Percentiles rank a stretch among this genome's conserved stretches.
These are phyloP conservation scores for Ogataea ramenticola DNA, from an alignment of 805 yeast species.

Conservation along the genomic window DNA sequence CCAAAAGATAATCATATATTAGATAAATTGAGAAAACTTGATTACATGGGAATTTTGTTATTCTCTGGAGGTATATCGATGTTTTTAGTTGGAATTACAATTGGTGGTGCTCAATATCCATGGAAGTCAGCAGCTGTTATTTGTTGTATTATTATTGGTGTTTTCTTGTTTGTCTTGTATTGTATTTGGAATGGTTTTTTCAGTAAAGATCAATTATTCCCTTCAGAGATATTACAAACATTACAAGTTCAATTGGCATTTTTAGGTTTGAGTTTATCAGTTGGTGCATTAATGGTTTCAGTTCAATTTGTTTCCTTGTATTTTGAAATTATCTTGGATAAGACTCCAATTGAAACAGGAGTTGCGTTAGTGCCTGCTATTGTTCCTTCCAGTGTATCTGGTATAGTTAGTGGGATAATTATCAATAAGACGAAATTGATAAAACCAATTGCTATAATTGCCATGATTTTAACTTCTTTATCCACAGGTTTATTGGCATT, in stretches of 20 bases:
- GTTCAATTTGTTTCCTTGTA: conserved; percentile 33
- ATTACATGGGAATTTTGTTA: conserved; percentile 41
- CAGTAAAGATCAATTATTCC: conserved; percentile 40
- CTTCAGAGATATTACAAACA: conserved; percentile 27
- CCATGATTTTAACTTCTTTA: conserved; percentile 29
- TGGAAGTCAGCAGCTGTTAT: conserved; percentile 53
- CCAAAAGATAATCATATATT: conserved; percentile 29
- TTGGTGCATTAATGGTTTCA: conserved; percentile 32
- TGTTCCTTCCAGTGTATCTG: conserved; percentile 31
- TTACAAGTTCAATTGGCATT: conserved; percentile 32
- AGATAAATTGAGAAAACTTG: conserved; percentile 35
- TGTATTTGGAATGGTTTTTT: conserved; percentile 32
- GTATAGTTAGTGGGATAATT: conserved; percentile 30
- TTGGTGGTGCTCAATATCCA: conserved; percentile 45
- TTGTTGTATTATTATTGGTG: conserved; percentile 39
- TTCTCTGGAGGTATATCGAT: conserved; percentile 37
- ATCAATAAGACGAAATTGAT: conserved; percentile 32
- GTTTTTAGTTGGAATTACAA: conserved; percentile 43
- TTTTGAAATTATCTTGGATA: conserved; percentile 40
- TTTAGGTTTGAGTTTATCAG: conserved; percentile 28
- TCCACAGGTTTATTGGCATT: conserved; percentile 39
- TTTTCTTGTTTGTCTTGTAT: conserved; percentile 28
- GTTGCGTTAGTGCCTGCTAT: conserved; percentile 36
- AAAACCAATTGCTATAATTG: conserved; percentile 32
- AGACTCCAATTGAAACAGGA: conserved; percentile 39